Evolutionary conservation across 352 stramenopile species (phyloP).

Genomic region (Phytophthora pinifolia): DNA sequence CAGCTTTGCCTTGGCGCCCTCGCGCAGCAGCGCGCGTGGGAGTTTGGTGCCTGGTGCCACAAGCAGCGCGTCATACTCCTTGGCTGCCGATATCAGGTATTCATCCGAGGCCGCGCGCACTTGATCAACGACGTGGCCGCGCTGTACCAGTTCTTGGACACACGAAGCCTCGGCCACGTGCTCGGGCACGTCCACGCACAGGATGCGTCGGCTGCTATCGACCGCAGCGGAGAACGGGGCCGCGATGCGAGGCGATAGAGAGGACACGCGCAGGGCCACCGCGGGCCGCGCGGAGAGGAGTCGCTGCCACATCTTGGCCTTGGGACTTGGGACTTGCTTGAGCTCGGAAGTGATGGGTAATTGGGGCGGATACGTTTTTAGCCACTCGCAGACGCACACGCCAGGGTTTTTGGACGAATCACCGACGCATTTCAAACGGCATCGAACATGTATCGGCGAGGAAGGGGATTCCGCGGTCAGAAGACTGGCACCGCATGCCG

Average conservation of each 20-base stretch:
- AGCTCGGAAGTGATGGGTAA: constrained; percentile 7
- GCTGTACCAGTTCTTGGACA: constrained; percentile 71
- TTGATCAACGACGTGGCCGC: constrained; percentile 65
- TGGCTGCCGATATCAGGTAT: constrained; percentile 32
- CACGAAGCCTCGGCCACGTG: constrained; percentile 50
- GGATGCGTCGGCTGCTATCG: constrained; percentile 39
- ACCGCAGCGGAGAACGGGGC: neutral
- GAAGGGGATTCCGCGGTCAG: constrained; percentile 5
- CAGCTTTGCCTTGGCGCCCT: constrained; percentile 46
- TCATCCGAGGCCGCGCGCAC: constrained; percentile 35
- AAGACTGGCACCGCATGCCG: constrained; percentile 41
- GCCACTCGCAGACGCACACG: neutral
- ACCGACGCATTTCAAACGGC: neutral
- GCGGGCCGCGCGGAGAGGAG: constrained; percentile 16
- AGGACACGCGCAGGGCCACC: neutral
- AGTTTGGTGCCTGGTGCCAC: constrained; percentile 53
- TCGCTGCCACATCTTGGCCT: constrained; percentile 24
- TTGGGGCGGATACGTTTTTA: neutral
- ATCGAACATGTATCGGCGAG: constrained; percentile 8
- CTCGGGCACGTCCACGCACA: constrained; percentile 63
- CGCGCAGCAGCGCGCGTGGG: constrained; percentile 40
- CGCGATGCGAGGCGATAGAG: neutral
- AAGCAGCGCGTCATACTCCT: constrained; percentile 65
- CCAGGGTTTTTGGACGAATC: constrained; percentile 25
- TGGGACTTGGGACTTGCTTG: neutral